Conservation (phyloP, 345 rosid species). For the Brassica cretica region DNA sequence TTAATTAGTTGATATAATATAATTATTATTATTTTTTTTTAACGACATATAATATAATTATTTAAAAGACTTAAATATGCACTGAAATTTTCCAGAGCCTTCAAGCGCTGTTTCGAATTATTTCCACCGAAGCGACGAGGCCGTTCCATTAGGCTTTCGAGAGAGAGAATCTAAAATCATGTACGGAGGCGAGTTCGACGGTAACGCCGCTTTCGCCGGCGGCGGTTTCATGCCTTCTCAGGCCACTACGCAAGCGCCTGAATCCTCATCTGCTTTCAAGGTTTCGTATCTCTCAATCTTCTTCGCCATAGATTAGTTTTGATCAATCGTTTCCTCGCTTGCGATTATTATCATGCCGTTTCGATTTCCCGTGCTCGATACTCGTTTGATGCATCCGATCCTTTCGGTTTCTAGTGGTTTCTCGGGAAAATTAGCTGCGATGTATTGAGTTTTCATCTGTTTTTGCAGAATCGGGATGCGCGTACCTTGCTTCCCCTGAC, state of each 20-base stretch:
- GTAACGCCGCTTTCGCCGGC: slow-evolving; percentile 79
- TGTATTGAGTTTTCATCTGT: slow-evolving; percentile 3
- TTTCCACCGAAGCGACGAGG: slow-evolving; percentile 22
- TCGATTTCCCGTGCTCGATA: neutral
- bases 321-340: neutral
- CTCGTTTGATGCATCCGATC: neutral
- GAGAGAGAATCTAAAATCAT: slow-evolving; percentile 27
- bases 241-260: slow-evolving; percentile 53
- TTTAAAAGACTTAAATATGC: neutral
- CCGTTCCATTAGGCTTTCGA: slow-evolving; percentile 27
- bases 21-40: neutral
- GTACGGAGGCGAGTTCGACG: slow-evolving; percentile 74
- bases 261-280: slow-evolving; percentile 50
- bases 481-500: slow-evolving; percentile 69
- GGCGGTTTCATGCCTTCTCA: slow-evolving; percentile 93
- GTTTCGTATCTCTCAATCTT: slow-evolving; percentile 37
- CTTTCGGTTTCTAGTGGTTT: slow-evolving; percentile 18
- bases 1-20: neutral
- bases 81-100: neutral
- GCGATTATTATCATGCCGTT: neutral
- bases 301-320: neutral
- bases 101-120: neutral
- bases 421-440: slow-evolving; percentile 16
- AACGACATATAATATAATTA: neutral
- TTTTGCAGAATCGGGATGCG: slow-evolving; percentile 53